Conservation (phyloP, 768 basidiomycete genomes). For the Piloderma croceum region DNA sequence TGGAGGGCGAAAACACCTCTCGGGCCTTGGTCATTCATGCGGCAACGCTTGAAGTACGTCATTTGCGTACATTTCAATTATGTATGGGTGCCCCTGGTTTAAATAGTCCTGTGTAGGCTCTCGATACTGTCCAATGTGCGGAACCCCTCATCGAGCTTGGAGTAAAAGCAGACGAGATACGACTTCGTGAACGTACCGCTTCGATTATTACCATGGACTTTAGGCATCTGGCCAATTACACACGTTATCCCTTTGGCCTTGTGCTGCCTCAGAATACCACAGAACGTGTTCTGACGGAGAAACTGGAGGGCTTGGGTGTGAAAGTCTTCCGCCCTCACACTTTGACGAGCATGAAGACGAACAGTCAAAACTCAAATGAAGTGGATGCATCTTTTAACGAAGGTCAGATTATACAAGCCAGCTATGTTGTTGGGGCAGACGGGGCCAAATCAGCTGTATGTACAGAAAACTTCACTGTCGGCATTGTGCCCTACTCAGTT, state of each 20-base stretch:
- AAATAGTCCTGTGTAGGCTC: constrained; percentile 36
- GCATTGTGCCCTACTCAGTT: constrained; percentile 1
- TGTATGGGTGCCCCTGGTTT: constrained; percentile 11
- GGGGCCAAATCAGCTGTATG: constrained; percentile 42
- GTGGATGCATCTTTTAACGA: constrained; percentile 42
- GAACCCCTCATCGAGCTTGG: constrained; percentile 34
- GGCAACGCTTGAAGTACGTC: constrained; percentile 44
- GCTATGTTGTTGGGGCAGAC: constrained; percentile 49
- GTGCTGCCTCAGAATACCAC: constrained; percentile 40
- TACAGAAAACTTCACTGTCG: constrained; percentile 1
- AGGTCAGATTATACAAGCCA: constrained; percentile 37
- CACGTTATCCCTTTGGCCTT: constrained; percentile 38
- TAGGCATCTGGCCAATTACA: constrained; percentile 31
- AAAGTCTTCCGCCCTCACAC: constrained; percentile 33
- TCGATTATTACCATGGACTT: constrained; percentile 18
- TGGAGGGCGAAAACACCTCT: constrained; percentile 31
- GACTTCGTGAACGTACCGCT: constrained; percentile 23
- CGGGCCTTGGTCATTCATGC: constrained; percentile 46
- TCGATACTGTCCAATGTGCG: constrained; percentile 40
- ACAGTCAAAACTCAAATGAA: constrained; percentile 19
- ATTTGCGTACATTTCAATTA: neutral
- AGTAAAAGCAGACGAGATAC: constrained; percentile 22
- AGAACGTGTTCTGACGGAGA: constrained; percentile 35
- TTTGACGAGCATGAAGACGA: constrained; percentile 32
- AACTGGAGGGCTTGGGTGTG: constrained; percentile 28